Evolutionary conservation across 768 basidiomycete genomes (phyloP).

Genomic region (Leccinum disarticulatum): DNA sequence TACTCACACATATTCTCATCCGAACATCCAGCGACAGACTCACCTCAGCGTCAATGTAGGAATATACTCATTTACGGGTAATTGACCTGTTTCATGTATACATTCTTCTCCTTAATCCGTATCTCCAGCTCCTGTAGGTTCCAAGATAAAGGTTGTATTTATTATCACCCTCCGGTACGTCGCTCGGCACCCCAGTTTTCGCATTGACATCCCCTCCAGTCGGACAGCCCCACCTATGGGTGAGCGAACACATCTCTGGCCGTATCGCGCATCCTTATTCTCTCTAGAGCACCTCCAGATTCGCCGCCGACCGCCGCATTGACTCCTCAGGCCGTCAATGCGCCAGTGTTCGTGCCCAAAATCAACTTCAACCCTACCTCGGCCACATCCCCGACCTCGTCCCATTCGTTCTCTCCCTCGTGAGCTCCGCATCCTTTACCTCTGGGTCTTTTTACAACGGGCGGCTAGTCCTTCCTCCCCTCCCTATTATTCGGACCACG

Average conservation of each 20-base stretch:
- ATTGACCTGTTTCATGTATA: slow-evolving; percentile 3
- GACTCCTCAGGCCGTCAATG: slow-evolving; percentile 72
- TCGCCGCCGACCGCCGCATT: slow-evolving; percentile 43
- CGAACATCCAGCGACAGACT: slow-evolving; percentile 43
- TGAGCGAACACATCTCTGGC: slow-evolving; percentile 16
- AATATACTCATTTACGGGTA: slow-evolving; percentile 93
- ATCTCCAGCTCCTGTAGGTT: slow-evolving; percentile 71
- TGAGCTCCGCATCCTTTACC: slow-evolving; percentile 10
- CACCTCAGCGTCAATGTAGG: slow-evolving; percentile 77
- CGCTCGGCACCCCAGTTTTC: slow-evolving; percentile 1
- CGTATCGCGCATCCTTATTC: slow-evolving; percentile 5
- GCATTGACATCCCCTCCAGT: slow-evolving; percentile 22
- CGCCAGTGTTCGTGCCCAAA: slow-evolving; percentile 84
- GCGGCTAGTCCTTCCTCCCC: slow-evolving; percentile 25
- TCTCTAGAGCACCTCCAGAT: slow-evolving; percentile 40
- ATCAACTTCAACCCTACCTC: slow-evolving; percentile 42
- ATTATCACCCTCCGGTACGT: slow-evolving; percentile 72
- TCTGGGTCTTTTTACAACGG: slow-evolving; percentile 11
- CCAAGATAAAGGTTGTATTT: slow-evolving; percentile 83
- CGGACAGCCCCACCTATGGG: slow-evolving; percentile 24
- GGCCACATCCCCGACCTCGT: slow-evolving; percentile 14
- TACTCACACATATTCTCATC: neutral
- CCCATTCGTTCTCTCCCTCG: slow-evolving; percentile 33
- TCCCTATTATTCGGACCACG: slow-evolving; percentile 32
- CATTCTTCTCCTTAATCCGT: neutral